phyloP scores from a whole-genome alignment of 306 rosid species.

The Albizia julibrissin region DNA sequence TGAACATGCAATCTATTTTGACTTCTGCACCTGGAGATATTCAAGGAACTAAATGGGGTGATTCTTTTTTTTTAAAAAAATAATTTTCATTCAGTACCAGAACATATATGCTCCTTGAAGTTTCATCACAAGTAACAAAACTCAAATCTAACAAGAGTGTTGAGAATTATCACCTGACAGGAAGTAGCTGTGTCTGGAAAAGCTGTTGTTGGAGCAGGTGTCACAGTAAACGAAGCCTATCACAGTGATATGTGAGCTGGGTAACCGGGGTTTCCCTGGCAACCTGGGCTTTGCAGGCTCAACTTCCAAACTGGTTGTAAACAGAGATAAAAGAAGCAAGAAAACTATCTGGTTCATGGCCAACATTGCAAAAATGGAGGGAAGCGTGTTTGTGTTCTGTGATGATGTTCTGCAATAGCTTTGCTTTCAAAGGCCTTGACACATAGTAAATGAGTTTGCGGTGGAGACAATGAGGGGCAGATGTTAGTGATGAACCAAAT shows the following conservation, averaged over 20 bases:
- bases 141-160: not conserved
- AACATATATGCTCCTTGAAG: slow-evolving; percentile 8
- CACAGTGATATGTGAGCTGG: slow-evolving; percentile 74
- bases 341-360: slow-evolving; percentile 58
- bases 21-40: slow-evolving; percentile 74
- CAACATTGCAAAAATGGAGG: slow-evolving; percentile 20
- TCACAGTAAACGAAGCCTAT: slow-evolving; percentile 98
- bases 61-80: not conserved
- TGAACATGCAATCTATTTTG: slow-evolving; percentile 73
- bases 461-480: slow-evolving; percentile 51
- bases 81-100: not conserved
- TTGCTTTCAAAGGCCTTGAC: slow-evolving; percentile 43
- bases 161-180: slow-evolving; percentile 56
- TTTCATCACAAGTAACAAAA: not conserved
- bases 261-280: slow-evolving; percentile 36
- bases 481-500: slow-evolving; percentile 52
- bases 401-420: slow-evolving; percentile 27
- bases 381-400: slow-evolving; percentile 14
- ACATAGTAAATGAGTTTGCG: slow-evolving; percentile 40
- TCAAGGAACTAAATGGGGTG: slow-evolving; percentile 1
- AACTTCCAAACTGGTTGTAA: slow-evolving; percentile 49
- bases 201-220: slow-evolving; percentile 89
- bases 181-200: slow-evolving; percentile 86
- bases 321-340: slow-evolving; percentile 50
- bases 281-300: slow-evolving; percentile 51